Base-by-base conservation (phyloP, 2,329 filamentous ascomycete genomes). In the Talaromyces verruculosus region DNA sequence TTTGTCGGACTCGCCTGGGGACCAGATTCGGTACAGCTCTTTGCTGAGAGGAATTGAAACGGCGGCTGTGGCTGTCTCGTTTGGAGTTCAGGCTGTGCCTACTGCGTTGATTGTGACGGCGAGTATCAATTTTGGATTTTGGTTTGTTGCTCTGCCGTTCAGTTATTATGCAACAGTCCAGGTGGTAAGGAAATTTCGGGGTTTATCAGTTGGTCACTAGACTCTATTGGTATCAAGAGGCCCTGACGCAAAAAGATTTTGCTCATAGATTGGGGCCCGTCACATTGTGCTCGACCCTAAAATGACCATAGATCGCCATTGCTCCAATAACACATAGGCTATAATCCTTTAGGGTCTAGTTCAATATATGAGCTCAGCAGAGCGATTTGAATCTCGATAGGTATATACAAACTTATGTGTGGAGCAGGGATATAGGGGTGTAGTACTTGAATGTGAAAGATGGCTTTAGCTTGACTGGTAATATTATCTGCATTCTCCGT, bases 1-100 rank as follows among this genome's bases (percentile, higher is more conserved):
- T 64, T 69, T 82, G 3, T 80, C 80, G 0, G 79, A 82, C 64
- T 81, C 78, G 1, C 79, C 78, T 0, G 79, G 77, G 0, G 79
- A 81, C 58, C 78, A 81, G 68, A 81, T 82, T 64, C 72, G 80
- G 55, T 82, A 81, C 67, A 81, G 78, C 63, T 80, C 79, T n/a
- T 69, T 82, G 45, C 71, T 82, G 39, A 71, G 79, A 35, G 79
- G 78, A 0, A 78, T 81, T 49, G 78, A 82, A 69, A 81, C 79
- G 2, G 79, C 79, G 0, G 78, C 73, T 1, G 78, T 80, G 8
- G 77, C 78, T 5, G 70, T 82, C 1, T 77, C 78, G 2, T 82
- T 82, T 69, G 80, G 79, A 0, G 76, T 82, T 5, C 81, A 83
- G 64, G 80, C 80, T 43, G 75, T 81, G 1, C 78, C 80, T 10